phyloP scores from a whole-genome alignment of 176 grass and related monocot genomes.

The Raddia guianensis region DNA sequence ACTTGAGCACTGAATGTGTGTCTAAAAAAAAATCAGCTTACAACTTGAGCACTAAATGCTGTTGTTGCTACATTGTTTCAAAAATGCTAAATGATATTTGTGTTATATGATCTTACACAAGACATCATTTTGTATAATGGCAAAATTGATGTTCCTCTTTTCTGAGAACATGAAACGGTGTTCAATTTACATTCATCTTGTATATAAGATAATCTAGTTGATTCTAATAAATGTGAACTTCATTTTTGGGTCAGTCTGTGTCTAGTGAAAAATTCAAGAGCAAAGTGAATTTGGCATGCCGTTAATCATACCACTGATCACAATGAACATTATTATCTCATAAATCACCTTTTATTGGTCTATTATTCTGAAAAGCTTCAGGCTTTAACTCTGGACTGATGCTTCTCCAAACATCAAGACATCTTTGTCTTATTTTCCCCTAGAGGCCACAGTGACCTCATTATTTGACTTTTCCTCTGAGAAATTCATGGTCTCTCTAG shows the following conservation, averaged over 20 bases:
- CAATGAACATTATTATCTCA: not conserved
- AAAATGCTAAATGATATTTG: not conserved
- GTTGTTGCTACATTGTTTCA: not conserved
- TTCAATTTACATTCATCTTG: not conserved
- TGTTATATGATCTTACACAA: not conserved
- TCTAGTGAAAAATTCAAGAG: not conserved
- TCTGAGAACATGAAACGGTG: not conserved
- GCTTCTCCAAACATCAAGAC: not conserved
- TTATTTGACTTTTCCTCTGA: conserved; percentile 12
- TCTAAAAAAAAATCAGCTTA: too few relatives aligned
- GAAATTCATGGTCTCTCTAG: not conserved
- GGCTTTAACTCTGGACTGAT: not conserved
- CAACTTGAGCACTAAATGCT: not conserved
- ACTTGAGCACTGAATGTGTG: not conserved
- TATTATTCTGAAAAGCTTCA: not conserved
- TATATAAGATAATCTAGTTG: not conserved
- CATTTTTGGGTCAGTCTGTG: not conserved
- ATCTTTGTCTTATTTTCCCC: not conserved
- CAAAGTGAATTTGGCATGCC: not conserved
- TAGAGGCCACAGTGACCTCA: too few relatives aligned
- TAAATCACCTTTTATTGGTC: not conserved
- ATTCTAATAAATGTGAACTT: not conserved
- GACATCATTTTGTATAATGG: not conserved
- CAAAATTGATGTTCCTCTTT: not conserved
- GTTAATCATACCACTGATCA: not conserved